Evolutionary conservation across 148 eudicot genomes (phyloP).

Genomic region (Amaranthus palmeri): DNA sequence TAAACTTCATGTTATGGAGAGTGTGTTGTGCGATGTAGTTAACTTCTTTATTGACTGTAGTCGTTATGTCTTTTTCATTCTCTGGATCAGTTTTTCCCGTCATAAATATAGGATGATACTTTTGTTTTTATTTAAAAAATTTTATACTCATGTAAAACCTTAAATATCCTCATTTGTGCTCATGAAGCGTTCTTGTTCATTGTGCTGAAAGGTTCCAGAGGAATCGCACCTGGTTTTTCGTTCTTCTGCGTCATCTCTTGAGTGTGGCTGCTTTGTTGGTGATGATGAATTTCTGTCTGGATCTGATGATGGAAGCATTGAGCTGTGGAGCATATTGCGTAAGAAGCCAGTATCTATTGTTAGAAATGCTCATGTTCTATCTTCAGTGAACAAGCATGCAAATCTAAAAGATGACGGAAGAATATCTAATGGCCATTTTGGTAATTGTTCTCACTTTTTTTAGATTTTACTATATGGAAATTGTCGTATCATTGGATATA

Average conservation of each 20-base stretch:
- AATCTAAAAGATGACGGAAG: conserved; percentile 34
- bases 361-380: conserved; percentile 70
- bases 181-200: conserved; percentile 6
- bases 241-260: conserved; percentile 79
- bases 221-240: conserved; percentile 78
- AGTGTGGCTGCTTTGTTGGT: conserved; percentile 74
- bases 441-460: conserved; percentile 25
- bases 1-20: too few species aligned
- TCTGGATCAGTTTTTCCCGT: too few species aligned
- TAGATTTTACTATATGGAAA: neutral
- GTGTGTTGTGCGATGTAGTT: too few species aligned
- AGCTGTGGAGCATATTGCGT: conserved; percentile 70
- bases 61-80: too few species aligned
- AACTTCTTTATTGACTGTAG: too few species aligned
- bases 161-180: neutral
- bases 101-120: too few species aligned
- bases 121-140: too few species aligned
- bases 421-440: conserved; percentile 62
- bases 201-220: conserved; percentile 67
- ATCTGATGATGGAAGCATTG: conserved; percentile 94
- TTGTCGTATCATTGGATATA: neutral
- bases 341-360: conserved; percentile 87
- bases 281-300: conserved; percentile 92
- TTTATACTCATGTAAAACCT: too few species aligned
- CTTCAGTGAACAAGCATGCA: conserved; percentile 17